Evolutionary conservation across 2,329 filamentous ascomycete genomes (phyloP).

Genomic region (Paracoccidioides lutzii): DNA sequence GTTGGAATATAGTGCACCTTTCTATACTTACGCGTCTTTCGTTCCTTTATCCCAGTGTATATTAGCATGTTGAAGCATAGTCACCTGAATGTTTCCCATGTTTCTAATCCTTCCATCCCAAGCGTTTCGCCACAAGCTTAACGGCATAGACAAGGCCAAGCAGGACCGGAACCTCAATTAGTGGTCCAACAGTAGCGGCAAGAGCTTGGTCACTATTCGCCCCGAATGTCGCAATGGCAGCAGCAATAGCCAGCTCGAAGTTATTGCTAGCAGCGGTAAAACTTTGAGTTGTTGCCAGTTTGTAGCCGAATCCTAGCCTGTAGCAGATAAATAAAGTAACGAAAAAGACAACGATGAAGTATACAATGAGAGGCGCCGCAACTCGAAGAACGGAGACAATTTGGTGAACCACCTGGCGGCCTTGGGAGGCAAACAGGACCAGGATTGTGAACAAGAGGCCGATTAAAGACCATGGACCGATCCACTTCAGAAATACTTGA

Average conservation of each 20-base stretch:
- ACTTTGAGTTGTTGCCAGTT: conserved; percentile 59
- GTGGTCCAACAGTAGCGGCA: conserved; percentile 67
- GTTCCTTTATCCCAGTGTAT: too few relatives aligned
- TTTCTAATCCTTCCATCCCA: conserved; percentile 12
- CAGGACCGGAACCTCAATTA: conserved; percentile 78
- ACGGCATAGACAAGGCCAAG: conserved; percentile 64
- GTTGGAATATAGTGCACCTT: too few relatives aligned
- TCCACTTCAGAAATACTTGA: conserved; percentile 53
- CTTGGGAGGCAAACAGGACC: conserved; percentile 74
- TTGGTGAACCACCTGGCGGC: conserved; percentile 62
- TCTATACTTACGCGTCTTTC: too few relatives aligned
- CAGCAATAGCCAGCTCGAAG: conserved; percentile 82
- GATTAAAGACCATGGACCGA: conserved; percentile 63
- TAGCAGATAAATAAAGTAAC: conserved; percentile 50
- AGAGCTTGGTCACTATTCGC: conserved; percentile 66
- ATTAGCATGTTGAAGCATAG: too few relatives aligned
- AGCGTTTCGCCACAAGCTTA: conserved; percentile 34
- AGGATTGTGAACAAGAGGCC: conserved; percentile 79
- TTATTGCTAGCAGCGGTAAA: conserved; percentile 89
- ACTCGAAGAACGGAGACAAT: conserved; percentile 73
- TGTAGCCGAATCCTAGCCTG: conserved; percentile 62
- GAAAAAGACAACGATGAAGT: conserved; percentile 66
- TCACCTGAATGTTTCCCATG: too few relatives aligned
- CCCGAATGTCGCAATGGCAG: conserved; percentile 70
- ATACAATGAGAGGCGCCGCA: conserved; percentile 66